A percentile compares a stretch with the other conserved stretches of the same genome.
Conservation (phyloP, 257 asterid genomes). For the Solanum medicagineum region DNA sequence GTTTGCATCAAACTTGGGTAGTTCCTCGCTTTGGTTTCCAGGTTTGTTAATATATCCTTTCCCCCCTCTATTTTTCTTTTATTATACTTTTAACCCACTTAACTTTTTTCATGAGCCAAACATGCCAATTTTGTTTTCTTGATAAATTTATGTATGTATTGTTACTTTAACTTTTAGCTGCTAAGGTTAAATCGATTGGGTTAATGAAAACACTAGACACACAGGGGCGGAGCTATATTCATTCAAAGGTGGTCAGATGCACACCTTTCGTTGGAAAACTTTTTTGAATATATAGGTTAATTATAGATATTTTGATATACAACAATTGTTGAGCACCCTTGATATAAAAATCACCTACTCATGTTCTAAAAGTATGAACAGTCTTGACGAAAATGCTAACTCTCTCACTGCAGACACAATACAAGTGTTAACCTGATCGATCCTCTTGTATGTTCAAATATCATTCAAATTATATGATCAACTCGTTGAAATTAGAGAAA, state of each 20-base stretch:
- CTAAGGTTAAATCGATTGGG: background rate
- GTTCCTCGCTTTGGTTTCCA: constrained; percentile 97
- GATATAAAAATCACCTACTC: too few species aligned
- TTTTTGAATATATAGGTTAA: too few species aligned
- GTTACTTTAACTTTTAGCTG: background rate
- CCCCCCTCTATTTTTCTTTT: background rate
- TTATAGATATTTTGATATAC: too few species aligned
- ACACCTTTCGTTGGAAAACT: too few species aligned
- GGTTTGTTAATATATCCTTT: constrained; percentile 21
- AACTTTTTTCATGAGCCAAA: background rate
- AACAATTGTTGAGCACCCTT: too few species aligned
- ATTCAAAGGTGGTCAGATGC: too few species aligned
- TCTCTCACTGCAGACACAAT: background rate
- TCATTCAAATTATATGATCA: background rate
- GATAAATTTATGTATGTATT: background rate
- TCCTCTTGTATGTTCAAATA: background rate
- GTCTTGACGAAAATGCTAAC: too few species aligned
- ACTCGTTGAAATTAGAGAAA: background rate
- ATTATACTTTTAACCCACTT: background rate
- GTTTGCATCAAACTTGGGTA: constrained; percentile 78
- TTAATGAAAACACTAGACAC: background rate
- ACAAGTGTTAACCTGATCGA: background rate
- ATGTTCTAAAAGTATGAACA: too few species aligned
- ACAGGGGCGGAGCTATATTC: too few species aligned
- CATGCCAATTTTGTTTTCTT: too few species aligned